Conservation (phyloP, 164 flowering plant genomes). For the Magnolia kwangsiensis region DNA sequence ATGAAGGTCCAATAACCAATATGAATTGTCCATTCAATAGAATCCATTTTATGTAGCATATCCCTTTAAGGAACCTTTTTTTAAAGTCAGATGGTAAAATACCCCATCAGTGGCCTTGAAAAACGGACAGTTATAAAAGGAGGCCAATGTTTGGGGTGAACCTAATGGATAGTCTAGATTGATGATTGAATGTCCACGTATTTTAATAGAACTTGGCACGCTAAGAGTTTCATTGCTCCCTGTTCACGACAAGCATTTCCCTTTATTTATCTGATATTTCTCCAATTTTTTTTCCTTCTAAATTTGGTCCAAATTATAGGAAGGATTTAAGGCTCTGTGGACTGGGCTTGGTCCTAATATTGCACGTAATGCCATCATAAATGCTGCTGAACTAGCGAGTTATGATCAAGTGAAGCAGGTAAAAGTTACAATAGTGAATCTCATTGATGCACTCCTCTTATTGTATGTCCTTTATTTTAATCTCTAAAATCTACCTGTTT, state of each 20-base stretch:
- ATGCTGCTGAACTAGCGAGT: slow-evolving; percentile 97
- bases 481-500: neutral
- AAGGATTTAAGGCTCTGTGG: slow-evolving; percentile 89
- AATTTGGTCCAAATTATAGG: slow-evolving; percentile 40
- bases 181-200: no score
- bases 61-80: no score
- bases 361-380: slow-evolving; percentile 87
- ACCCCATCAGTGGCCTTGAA: no score
- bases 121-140: no score
- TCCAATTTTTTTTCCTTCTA: neutral
- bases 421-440: slow-evolving; percentile 5
- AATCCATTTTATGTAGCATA: no score
- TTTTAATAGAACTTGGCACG: neutral
- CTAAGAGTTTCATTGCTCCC: neutral
- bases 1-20: no score
- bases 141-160: no score
- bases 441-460: neutral
- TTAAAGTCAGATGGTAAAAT: no score
- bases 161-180: no score
- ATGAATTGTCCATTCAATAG: no score
- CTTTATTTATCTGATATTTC: slow-evolving; percentile 3
- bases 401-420: slow-evolving; percentile 97
- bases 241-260: neutral
- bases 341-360: slow-evolving; percentile 95
- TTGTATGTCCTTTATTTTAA: neutral